Conservation (phyloP, 352 stramenopile species). For the Sclerospora graminicola region DNA sequence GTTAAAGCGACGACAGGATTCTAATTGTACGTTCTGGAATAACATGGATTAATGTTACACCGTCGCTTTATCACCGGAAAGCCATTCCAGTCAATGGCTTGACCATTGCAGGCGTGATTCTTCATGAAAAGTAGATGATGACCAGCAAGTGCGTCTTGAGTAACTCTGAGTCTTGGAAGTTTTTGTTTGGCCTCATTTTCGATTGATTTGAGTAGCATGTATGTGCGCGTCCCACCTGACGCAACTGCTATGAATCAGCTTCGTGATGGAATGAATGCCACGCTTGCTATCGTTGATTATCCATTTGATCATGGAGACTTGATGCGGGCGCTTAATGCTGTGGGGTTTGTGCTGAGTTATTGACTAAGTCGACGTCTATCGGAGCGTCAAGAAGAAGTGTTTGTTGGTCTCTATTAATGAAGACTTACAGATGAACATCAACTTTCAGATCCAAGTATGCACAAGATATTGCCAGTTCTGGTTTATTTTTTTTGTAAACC, state of each 20-base stretch:
- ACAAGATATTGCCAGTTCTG: conserved; percentile 50
- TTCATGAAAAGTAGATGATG: conserved; percentile 72
- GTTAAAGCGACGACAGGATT: conserved; percentile 56
- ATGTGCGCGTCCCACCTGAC: conserved; percentile 50
- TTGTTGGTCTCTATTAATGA: conserved; percentile 50
- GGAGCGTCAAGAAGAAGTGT: conserved; percentile 53
- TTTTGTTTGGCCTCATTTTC: conserved; percentile 64
- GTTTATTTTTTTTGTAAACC: too few relatives aligned
- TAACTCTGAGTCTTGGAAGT: conserved; percentile 44
- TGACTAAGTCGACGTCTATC: conserved; percentile 46
- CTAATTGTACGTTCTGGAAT: conserved; percentile 63
- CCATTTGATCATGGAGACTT: too few relatives aligned
- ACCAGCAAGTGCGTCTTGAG: conserved; percentile 44
- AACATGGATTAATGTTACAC: conserved; percentile 31
- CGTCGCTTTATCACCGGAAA: conserved; percentile 49
- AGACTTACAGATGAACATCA: conserved; percentile 32
- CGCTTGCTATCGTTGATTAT: conserved; percentile 63
- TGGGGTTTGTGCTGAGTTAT: conserved; percentile 65
- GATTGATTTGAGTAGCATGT: conserved; percentile 67
- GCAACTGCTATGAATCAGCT: conserved; percentile 50
- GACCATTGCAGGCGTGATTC: conserved; percentile 61
- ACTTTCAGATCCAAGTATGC: conserved; percentile 36
- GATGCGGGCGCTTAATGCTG: conserved; percentile 65
- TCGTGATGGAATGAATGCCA: conserved; percentile 51
- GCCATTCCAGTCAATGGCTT: conserved; percentile 49